Conservation (phyloP, 2,329 filamentous ascomycete genomes). For the Basipetospora chlamydospora region DNA sequence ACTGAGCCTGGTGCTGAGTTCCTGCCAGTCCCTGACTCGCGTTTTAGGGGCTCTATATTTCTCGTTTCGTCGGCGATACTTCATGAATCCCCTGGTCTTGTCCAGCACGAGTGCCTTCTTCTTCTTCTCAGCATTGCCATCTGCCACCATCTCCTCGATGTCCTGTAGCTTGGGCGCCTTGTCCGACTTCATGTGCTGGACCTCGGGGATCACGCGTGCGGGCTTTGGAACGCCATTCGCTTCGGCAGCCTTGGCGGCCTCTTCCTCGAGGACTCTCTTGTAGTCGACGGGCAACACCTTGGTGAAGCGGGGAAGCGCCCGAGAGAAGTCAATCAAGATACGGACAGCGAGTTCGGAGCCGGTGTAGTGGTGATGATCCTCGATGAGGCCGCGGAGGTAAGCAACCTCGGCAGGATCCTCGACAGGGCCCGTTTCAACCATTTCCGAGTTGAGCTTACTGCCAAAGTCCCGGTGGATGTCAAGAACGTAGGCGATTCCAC, state of each 20-base stretch:
- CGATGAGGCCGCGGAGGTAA: constrained; percentile 77
- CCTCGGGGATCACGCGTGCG: constrained; percentile 3
- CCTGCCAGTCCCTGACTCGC: constrained; percentile 83
- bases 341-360: constrained; percentile 88
- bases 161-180: constrained; percentile 59
- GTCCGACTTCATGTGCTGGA: constrained; percentile 46
- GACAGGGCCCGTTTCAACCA: constrained; percentile 79
- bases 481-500: constrained; percentile 88
- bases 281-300: constrained; percentile 92
- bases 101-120: constrained; percentile 83
- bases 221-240: constrained; percentile 49
- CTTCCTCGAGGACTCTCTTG: constrained; percentile 80
- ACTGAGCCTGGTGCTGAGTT: constrained; percentile 72
- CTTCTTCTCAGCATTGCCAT: constrained; percentile 77
- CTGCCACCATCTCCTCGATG: constrained; percentile 81
- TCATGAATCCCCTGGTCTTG: constrained; percentile 96
- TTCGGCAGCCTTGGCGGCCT: constrained; percentile 64
- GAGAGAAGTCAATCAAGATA: constrained; percentile 87
- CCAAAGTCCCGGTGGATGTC: constrained; percentile 83
- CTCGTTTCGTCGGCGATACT: constrained; percentile 82
- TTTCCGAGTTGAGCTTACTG: constrained; percentile 90
- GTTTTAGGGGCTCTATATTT: constrained; percentile 81
- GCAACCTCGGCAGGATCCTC: constrained; percentile 82
- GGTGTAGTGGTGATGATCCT: constrained; percentile 96
- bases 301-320: constrained; percentile 77